These are phyloP conservation scores for Alternaria ventricosa DNA, from an alignment of 2,329 filamentous ascomycete genomes.

Conservation along the genomic window DNA sequence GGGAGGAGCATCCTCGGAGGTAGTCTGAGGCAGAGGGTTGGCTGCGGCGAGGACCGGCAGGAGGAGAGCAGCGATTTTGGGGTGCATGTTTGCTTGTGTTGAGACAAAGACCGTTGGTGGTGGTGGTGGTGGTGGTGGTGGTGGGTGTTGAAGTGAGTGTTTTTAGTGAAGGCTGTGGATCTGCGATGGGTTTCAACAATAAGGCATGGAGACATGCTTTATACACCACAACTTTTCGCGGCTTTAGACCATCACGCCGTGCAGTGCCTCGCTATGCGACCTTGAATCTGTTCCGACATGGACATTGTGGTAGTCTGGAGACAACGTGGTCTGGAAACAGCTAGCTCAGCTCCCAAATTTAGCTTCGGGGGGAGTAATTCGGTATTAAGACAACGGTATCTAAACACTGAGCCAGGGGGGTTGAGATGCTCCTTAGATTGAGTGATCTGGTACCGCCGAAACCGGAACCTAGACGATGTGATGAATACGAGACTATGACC, in stretches of 20 bases:
- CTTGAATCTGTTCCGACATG: background rate
- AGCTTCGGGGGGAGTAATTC: conserved; percentile 23
- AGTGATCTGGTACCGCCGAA: conserved; percentile 20
- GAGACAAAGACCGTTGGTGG: conserved; percentile 5
- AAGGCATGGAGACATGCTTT: conserved; percentile 25
- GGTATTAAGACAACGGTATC: conserved; percentile 30
- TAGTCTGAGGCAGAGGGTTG: conserved; percentile 30
- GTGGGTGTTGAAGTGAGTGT: conserved; percentile 10
- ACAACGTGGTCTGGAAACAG: conserved; percentile 22
- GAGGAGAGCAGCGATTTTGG: conserved; percentile 36
- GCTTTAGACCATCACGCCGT: background rate
- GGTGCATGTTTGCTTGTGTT: conserved; percentile 33
- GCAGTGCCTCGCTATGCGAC: conserved; percentile 24
- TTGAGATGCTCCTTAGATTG: conserved; percentile 31
- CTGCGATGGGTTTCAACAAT: conserved; percentile 30
- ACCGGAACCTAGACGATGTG: conserved; percentile 9
- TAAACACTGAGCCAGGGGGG: conserved; percentile 21
- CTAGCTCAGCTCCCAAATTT: conserved; percentile 32
- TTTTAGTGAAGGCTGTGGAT: conserved; percentile 31
- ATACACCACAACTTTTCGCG: conserved; percentile 26
- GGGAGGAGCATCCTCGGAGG: conserved; percentile 18
- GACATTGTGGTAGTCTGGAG: conserved; percentile 1
- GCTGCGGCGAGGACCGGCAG: conserved; percentile 39
- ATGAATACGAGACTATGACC: conserved; percentile 27
- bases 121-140: too few relatives aligned